These are phyloP conservation scores for Metarhizium guizhouense DNA, from an alignment of 2,329 filamentous ascomycete species.

Conservation along the genomic window DNA sequence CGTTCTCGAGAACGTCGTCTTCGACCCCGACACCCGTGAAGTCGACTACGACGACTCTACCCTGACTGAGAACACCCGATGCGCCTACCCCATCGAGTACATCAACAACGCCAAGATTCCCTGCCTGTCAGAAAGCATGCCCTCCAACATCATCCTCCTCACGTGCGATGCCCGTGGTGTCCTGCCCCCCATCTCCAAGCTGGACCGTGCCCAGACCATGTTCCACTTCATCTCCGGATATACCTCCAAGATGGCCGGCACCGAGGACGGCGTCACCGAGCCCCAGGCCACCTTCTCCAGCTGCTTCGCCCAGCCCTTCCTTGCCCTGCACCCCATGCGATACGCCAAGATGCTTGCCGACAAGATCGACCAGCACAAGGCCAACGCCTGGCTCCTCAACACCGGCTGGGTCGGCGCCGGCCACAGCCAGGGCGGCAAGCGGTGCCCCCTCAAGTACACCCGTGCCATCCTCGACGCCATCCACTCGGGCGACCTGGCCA, in stretches of 20 bases:
- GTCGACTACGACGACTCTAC: constrained; percentile 96
- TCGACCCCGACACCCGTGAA: constrained; percentile 77
- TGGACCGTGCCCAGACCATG: constrained; percentile 92
- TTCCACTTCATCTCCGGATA: constrained; percentile 99
- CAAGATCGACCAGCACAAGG: constrained; percentile 92
- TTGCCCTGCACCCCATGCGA: constrained; percentile 97
- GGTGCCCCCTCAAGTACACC: constrained; percentile 97
- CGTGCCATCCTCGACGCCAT: constrained; percentile 97
- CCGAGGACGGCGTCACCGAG: constrained; percentile 93
- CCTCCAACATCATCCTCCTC: constrained; percentile 94
- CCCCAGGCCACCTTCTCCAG: constrained; percentile 98
- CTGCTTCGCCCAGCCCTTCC: constrained; percentile 98
- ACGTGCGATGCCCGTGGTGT: constrained; percentile 98
- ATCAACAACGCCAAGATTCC: constrained; percentile 98
- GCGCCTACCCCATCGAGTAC: constrained; percentile 98
- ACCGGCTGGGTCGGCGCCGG: constrained; percentile 95
- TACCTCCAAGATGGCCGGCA: constrained; percentile 99
- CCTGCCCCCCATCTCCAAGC: constrained; percentile 94
- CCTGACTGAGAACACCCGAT: constrained; percentile 96
- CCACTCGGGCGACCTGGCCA: constrained; percentile 91
- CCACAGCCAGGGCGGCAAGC: constrained; percentile 84
- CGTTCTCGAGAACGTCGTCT: constrained; percentile 97
- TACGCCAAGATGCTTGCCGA: constrained; percentile 98
- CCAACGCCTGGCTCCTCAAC: constrained; percentile 98
- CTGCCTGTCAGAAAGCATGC: constrained; percentile 79